Percentiles rank a stretch among this genome's conserved stretches.
phyloP scores from a whole-genome alignment of 331 rosid genomes.

The Rhamnella rubrinervis region DNA sequence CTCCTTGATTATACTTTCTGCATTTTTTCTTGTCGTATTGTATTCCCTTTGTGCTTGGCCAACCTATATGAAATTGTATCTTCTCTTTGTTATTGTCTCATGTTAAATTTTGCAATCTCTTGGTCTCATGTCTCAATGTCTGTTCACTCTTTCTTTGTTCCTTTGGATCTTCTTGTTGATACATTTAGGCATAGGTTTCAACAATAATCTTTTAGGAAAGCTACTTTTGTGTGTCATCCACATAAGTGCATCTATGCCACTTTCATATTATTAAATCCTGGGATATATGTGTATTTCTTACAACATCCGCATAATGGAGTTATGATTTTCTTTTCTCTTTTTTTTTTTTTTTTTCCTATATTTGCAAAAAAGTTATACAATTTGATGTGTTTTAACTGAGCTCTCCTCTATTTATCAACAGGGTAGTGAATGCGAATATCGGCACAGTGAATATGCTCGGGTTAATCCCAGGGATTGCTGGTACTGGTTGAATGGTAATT shows the following conservation, averaged over 20 bases:
- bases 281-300: too few species aligned
- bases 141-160: not conserved
- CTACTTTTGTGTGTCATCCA: not conserved
- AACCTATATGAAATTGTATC: not conserved
- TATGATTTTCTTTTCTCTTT: too few species aligned
- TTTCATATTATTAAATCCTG: too few species aligned
- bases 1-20: not conserved
- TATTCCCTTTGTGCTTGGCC: not conserved
- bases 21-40: not conserved
- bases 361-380: not conserved
- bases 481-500: constrained; percentile 92
- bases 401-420: constrained; percentile 16
- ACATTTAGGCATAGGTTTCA: not conserved
- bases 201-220: not conserved
- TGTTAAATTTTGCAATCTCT: not conserved
- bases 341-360: not conserved
- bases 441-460: constrained; percentile 93
- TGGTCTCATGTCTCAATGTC: too few species aligned
- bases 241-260: not conserved
- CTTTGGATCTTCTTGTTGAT: not conserved
- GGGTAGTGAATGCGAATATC: constrained; percentile 97
- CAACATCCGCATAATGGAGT: too few species aligned
- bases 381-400: not conserved
- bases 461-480: constrained; percentile 95
- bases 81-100: not conserved